Percentiles rank a stretch among this genome's conserved stretches.
Evolutionary conservation across 2,329 filamentous ascomycete species (phyloP).

Genomic region (Arthrobotrys pseudoclavata): DNA sequence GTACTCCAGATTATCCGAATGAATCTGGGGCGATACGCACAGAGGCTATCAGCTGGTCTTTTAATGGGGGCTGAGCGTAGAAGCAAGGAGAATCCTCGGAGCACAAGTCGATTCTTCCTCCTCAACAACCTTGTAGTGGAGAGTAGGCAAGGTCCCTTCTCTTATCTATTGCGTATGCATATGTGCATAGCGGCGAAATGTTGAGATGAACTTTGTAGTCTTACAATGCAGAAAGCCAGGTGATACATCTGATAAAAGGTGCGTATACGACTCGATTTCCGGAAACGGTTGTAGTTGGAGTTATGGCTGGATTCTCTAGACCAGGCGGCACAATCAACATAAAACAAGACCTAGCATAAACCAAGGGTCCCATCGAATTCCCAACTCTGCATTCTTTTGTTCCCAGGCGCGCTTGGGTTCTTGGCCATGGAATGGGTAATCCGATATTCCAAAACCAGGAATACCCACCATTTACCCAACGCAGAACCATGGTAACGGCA

Average conservation of each 20-base stretch:
- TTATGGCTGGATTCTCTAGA: background rate
- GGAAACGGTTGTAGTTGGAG: background rate
- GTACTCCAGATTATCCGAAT: background rate
- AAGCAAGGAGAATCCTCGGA: background rate
- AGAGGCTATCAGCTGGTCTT: slow-evolving; percentile 5
- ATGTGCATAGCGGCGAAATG: background rate
- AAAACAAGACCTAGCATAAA: slow-evolving; percentile 10
- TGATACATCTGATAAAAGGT: slow-evolving; percentile 5
- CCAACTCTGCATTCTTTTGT: background rate
- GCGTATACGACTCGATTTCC: background rate
- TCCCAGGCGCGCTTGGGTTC: slow-evolving; percentile 20
- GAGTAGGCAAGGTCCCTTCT: background rate
- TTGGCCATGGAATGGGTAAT: slow-evolving; percentile 27
- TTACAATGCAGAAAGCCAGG: background rate
- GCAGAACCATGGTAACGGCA: slow-evolving; percentile 40
- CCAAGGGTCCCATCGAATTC: slow-evolving; percentile 5
- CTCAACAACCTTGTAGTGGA: background rate
- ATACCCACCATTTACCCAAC: slow-evolving; percentile 39
- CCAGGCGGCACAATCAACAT: slow-evolving; percentile 5
- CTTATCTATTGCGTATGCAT: slow-evolving; percentile 3
- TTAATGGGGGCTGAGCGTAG: slow-evolving; percentile 1
- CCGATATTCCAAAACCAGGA: slow-evolving; percentile 33
- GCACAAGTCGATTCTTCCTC: background rate
- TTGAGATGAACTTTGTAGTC: background rate
- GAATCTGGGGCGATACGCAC: background rate